Evolutionary conservation across 2,329 filamentous ascomycete species (phyloP).

Genomic region (Cladobotryum mycophilum): DNA sequence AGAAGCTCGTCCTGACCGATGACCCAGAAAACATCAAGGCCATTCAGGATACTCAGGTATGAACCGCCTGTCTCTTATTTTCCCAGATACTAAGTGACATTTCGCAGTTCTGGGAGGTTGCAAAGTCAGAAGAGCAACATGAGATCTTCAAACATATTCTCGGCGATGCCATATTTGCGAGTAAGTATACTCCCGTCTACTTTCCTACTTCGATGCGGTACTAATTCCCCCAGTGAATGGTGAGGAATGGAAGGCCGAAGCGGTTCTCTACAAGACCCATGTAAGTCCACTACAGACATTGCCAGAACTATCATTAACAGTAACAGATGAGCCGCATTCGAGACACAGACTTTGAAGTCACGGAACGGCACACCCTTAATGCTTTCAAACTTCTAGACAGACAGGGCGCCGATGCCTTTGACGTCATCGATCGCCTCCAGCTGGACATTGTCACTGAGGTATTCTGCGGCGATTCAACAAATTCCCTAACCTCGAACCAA

Average conservation of each 20-base stretch:
- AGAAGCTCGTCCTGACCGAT: not conserved
- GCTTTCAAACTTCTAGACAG: not conserved
- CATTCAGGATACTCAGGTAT: not conserved
- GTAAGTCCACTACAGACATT: not conserved
- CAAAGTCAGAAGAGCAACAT: not conserved
- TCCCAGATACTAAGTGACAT: not conserved
- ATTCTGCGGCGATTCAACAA: not conserved
- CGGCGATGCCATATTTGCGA: not conserved
- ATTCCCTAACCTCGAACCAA: not conserved
- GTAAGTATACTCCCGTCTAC: not conserved
- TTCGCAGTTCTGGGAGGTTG: not conserved
- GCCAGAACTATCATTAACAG: too few relatives aligned
- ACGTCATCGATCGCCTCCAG: not conserved
- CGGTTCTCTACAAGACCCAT: not conserved
- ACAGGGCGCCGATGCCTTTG: not conserved
- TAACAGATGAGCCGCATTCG: not conserved
- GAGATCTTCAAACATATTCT: not conserved
- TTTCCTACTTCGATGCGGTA: not conserved
- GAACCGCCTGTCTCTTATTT: not conserved
- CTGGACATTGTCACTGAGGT: not conserved
- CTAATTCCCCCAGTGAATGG: not conserved
- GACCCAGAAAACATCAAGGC: not conserved
- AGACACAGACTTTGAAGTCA: not conserved
- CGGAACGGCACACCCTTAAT: not conserved
- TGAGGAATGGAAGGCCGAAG: not conserved